These are phyloP conservation scores for Talaromyces pinophilus DNA, from an alignment of 2,329 filamentous ascomycete species.

Conservation along the genomic window DNA sequence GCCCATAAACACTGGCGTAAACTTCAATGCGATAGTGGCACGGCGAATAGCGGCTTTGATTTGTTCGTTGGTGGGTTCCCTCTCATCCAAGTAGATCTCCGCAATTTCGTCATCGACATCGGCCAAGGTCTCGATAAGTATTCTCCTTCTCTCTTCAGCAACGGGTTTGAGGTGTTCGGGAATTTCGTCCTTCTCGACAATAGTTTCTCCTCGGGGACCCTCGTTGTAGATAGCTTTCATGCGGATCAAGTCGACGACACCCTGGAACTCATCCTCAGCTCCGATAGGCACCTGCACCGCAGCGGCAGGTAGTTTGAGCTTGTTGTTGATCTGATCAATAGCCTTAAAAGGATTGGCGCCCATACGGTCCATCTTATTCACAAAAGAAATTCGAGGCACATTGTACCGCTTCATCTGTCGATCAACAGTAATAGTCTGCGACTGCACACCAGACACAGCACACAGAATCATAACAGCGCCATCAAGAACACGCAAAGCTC, in stretches of 20 bases:
- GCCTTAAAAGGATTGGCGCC: slow-evolving; percentile 97
- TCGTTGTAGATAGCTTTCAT: slow-evolving; percentile 96
- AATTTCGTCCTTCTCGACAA: slow-evolving; percentile 76
- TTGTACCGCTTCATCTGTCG: slow-evolving; percentile 99
- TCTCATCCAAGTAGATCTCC: slow-evolving; percentile 88
- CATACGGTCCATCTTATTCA: slow-evolving; percentile 99
- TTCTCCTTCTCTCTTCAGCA: slow-evolving; percentile 76
- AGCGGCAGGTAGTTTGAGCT: slow-evolving; percentile 88
- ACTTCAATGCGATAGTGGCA: slow-evolving; percentile 84
- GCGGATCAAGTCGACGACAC: slow-evolving; percentile 86
- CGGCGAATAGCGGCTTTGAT: slow-evolving; percentile 91
- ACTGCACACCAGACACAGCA: slow-evolving; percentile 94
- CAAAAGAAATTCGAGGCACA: slow-evolving; percentile 89
- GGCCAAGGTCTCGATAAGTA: slow-evolving; percentile 89
- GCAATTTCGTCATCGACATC: slow-evolving; percentile 98
- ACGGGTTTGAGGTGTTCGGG: slow-evolving; percentile 76
- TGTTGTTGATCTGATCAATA: slow-evolving; percentile 94
- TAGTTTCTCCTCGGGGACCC: slow-evolving; percentile 74
- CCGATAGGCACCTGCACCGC: slow-evolving; percentile 95
- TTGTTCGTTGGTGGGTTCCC: slow-evolving; percentile 74
- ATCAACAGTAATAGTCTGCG: slow-evolving; percentile 96
- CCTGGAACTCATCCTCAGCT: slow-evolving; percentile 84
- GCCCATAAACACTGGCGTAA: slow-evolving; percentile 94
- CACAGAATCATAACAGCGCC: slow-evolving; percentile 98
- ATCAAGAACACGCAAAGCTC: slow-evolving; percentile 89